phyloP scores from a whole-genome alignment of 2,329 filamentous ascomycete genomes.

The Fusarium temperatum region DNA sequence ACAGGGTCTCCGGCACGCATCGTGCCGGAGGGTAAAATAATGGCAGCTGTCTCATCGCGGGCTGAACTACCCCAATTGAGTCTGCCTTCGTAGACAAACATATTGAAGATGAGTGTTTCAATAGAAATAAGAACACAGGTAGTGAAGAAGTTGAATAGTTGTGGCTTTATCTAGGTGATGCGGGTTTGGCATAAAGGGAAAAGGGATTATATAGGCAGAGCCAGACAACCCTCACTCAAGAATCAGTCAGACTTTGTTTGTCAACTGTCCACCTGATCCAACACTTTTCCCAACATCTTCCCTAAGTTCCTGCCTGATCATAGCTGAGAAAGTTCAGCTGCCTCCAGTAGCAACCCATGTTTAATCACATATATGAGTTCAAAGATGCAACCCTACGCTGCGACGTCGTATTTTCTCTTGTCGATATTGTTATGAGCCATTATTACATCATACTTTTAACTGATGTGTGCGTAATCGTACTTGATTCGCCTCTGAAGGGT shows the following conservation, averaged over 20 bases:
- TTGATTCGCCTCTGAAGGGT: neutral
- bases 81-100: conserved; percentile 33
- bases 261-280: neutral
- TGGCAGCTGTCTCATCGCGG: conserved; percentile 22
- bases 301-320: rapidly evolving
- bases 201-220: neutral
- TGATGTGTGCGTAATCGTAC: neutral
- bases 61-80: conserved; percentile 27
- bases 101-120: neutral
- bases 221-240: neutral
- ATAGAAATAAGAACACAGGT: too few species aligned
- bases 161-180: neutral
- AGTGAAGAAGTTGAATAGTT: neutral
- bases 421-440: too few species aligned
- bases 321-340: neutral
- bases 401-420: too few species aligned
- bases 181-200: neutral
- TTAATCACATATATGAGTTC: too few species aligned
- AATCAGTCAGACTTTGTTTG: too few species aligned
- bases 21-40: conserved; percentile 18
- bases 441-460: too few species aligned
- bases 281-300: rapidly evolving
- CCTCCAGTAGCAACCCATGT: neutral
- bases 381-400: neutral
- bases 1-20: conserved; percentile 21